phyloP scores from a whole-genome alignment of 169 alveolate species.

The Neospora caninum region DNA sequence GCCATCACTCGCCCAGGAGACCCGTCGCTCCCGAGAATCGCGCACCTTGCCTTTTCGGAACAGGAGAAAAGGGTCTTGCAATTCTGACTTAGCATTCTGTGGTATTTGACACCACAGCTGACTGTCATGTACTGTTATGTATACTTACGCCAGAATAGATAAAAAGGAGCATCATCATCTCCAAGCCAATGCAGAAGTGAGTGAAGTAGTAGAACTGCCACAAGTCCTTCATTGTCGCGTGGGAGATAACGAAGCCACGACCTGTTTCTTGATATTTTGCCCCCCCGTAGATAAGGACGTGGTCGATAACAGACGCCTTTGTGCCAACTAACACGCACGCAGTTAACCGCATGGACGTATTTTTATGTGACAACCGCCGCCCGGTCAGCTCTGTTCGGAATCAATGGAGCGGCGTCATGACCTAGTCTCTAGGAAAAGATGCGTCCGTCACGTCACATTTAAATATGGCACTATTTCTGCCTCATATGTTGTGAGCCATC shows the following conservation, averaged over 20 bases:
- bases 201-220: slow-evolving; percentile 68
- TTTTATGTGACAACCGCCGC: background rate
- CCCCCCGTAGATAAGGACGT: slow-evolving; percentile 66
- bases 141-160: slow-evolving; percentile 53
- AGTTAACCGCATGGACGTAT: background rate
- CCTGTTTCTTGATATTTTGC: slow-evolving; percentile 69
- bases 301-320: slow-evolving; percentile 63
- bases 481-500: too few species aligned
- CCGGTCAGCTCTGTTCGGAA: background rate
- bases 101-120: too few species aligned
- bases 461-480: too few species aligned
- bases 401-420: too few species aligned
- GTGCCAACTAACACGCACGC: slow-evolving; percentile 58
- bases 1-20: background rate
- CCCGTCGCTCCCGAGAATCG: background rate
- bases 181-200: slow-evolving; percentile 62
- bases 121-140: too few species aligned
- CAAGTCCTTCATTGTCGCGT: slow-evolving; percentile 56
- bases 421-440: too few species aligned
- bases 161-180: slow-evolving; percentile 55
- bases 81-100: too few species aligned
- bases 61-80: too few species aligned
- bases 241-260: slow-evolving; percentile 62
- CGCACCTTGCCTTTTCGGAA: background rate
- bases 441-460: too few species aligned